Evolutionary conservation across 805 yeast genomes (phyloP), one percentile per base, ranked within the genome.

Genomic region (Candida odintsovae): DNA sequence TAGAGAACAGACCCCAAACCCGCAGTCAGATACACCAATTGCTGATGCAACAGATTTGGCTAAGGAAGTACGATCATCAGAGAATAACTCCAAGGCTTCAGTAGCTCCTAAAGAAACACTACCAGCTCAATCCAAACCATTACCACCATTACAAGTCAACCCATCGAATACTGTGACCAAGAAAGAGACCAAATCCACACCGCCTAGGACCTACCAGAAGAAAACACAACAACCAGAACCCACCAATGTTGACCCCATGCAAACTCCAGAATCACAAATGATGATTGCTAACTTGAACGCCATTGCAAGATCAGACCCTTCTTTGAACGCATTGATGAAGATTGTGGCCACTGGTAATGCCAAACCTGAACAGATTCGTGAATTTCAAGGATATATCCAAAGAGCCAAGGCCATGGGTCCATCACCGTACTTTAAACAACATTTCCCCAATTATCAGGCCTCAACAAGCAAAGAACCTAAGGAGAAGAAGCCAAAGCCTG

Each of bases 341-440:
- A 76, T 75, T 6, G 97, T 92, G 2, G 97, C 98, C 0, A 76
- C 83, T 46, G 96, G 96, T 5, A 73, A 71, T 21, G 96, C 97
- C 0, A 63, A 80, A 1, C 76, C 78, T 6, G 81, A 75, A 7
- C 92, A 89, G 62, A 84, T 92, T 16, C 69, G 77, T 21, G 81
- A 78, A 40, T 92, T 92, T 62, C 96, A 90, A 63, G 81, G 76
- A 19, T 86, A 86, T 56, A 89, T 92, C 47, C 82, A 79, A 49
- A 71, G 80, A 45, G 97, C 97, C 0, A 75, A 85, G 50, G 79
- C 75, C 25, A 83, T 84, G 90, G 88, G 90, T 1, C 62, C 69
- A 1, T 51, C 80, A 64, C 49, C 80, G 55, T 60, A 62, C 8
- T 67, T 68, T 62, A 58, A 55, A 44, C 66, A 51, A 38, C 51